These are phyloP conservation scores for Colletotrichum sojae DNA, from an alignment of 2,329 filamentous ascomycete genomes.

Conservation along the genomic window DNA sequence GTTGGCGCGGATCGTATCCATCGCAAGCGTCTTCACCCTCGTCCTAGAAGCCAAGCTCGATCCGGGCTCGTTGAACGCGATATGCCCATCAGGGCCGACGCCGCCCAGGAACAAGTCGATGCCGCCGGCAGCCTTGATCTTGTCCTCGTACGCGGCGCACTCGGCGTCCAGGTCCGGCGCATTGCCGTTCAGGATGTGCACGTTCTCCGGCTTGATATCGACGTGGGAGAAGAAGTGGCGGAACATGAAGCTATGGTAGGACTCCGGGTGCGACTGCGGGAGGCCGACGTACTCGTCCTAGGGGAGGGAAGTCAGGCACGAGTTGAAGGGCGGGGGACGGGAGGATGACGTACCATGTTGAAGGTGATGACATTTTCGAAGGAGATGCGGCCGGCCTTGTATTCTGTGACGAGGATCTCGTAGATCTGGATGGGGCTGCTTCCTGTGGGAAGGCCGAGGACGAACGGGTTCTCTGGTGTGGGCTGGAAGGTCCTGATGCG, in stretches of 20 bases:
- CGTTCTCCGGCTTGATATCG: slow-evolving; percentile 77
- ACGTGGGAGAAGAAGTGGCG: slow-evolving; percentile 83
- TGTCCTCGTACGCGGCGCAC: slow-evolving; percentile 80
- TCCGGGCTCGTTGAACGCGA: slow-evolving; percentile 87
- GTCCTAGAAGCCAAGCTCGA: slow-evolving; percentile 79
- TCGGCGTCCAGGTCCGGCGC: slow-evolving; percentile 78
- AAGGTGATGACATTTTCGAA: slow-evolving; percentile 81
- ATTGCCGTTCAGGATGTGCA: slow-evolving; percentile 82
- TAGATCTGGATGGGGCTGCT: slow-evolving; percentile 44
- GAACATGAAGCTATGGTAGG: slow-evolving; percentile 89
- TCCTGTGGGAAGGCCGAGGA: slow-evolving; percentile 45
- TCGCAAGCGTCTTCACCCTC: slow-evolving; percentile 82
- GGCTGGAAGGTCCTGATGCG: slow-evolving; percentile 43
- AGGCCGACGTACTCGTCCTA: slow-evolving; percentile 83
- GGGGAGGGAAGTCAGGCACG: slow-evolving; percentile 48
- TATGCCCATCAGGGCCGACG: slow-evolving; percentile 83
- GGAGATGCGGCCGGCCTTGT: slow-evolving; percentile 64
- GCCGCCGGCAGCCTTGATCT: slow-evolving; percentile 77
- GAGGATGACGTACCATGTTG: slow-evolving; percentile 70
- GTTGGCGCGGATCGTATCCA: slow-evolving; percentile 84
- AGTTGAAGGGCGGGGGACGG: neutral
- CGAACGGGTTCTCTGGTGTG: slow-evolving; percentile 43
- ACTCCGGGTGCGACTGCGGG: slow-evolving; percentile 80
- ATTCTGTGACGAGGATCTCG: slow-evolving; percentile 73
- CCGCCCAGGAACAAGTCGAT: slow-evolving; percentile 85